phyloP scores from a whole-genome alignment of 805 yeast genomes.

The Hanseniaspora pseudoguilliermondii region DNA sequence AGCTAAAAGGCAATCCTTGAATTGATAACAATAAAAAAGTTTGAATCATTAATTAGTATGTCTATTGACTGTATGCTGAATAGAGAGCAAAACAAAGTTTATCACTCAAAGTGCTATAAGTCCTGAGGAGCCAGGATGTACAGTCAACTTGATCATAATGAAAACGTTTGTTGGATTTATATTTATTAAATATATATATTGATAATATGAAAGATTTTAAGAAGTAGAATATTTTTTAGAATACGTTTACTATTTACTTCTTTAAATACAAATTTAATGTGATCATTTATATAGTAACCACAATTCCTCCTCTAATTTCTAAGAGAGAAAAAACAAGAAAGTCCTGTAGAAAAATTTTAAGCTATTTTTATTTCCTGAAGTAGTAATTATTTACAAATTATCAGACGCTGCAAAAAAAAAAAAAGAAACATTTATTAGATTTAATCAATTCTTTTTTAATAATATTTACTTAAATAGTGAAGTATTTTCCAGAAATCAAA shows the following conservation, averaged over 20 bases:
- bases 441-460: neutral
- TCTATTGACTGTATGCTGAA: neutral
- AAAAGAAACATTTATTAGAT: neutral
- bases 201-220: too few relatives aligned
- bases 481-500: slow-evolving; percentile 10
- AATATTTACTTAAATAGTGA: neutral
- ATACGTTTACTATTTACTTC: too few relatives aligned
- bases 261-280: too few relatives aligned
- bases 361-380: neutral
- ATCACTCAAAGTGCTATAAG: too few relatives aligned
- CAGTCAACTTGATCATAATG: too few relatives aligned
- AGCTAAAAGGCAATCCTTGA: neutral
- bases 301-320: neutral
- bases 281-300: neutral
- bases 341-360: neutral
- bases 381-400: neutral
- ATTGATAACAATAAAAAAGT: neutral
- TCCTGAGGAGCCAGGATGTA: too few relatives aligned
- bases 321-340: neutral
- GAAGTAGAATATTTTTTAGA: too few relatives aligned
- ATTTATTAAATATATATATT: too few relatives aligned
- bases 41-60: slow-evolving; percentile 1
- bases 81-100: too few relatives aligned
- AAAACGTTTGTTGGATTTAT: too few relatives aligned
- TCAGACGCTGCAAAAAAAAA: neutral